phyloP scores from a whole-genome alignment of 805 yeast species.

The Groenewaldozyma salmanticensis region DNA sequence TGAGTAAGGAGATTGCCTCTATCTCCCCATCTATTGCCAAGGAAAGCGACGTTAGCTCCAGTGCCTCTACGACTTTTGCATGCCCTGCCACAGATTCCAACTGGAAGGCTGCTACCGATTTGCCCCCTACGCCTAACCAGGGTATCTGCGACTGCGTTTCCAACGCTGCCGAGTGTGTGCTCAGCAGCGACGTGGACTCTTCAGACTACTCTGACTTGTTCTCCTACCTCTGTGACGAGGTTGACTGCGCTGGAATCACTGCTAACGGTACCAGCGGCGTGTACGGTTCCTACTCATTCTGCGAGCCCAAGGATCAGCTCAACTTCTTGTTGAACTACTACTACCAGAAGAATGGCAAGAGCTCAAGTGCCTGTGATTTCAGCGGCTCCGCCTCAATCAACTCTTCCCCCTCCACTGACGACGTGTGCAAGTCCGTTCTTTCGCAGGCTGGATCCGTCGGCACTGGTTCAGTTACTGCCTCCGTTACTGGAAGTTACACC shows the following conservation, averaged over 20 bases:
- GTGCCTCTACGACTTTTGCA: constrained; percentile 34
- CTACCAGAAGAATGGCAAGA: constrained; percentile 38
- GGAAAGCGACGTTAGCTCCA: constrained; percentile 30
- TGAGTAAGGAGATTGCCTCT: constrained; percentile 43
- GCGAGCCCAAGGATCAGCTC: constrained; percentile 60
- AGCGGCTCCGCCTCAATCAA: constrained; percentile 54
- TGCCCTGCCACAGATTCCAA: constrained; percentile 38
- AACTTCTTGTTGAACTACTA: constrained; percentile 58
- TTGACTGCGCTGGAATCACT: constrained; percentile 52
- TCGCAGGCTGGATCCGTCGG: constrained; percentile 64
- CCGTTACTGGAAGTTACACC: constrained; percentile 27
- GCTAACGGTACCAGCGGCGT: constrained; percentile 53
- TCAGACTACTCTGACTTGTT: constrained; percentile 55
- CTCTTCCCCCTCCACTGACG: constrained; percentile 33
- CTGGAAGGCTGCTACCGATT: constrained; percentile 58
- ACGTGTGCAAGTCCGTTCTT: constrained; percentile 45
- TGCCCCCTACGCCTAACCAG: constrained; percentile 73
- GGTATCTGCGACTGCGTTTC: constrained; percentile 56
- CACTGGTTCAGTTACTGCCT: constrained; percentile 44
- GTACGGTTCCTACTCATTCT: constrained; percentile 68
- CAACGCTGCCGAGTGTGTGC: constrained; percentile 47
- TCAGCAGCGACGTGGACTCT: constrained; percentile 39
- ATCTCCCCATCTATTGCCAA: constrained; percentile 43
- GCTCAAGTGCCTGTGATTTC: constrained; percentile 56
- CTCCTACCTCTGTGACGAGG: constrained; percentile 44